Evolutionary conservation across 2,329 filamentous ascomycete species (phyloP).

Genomic region (Parafenestella ontariensis): DNA sequence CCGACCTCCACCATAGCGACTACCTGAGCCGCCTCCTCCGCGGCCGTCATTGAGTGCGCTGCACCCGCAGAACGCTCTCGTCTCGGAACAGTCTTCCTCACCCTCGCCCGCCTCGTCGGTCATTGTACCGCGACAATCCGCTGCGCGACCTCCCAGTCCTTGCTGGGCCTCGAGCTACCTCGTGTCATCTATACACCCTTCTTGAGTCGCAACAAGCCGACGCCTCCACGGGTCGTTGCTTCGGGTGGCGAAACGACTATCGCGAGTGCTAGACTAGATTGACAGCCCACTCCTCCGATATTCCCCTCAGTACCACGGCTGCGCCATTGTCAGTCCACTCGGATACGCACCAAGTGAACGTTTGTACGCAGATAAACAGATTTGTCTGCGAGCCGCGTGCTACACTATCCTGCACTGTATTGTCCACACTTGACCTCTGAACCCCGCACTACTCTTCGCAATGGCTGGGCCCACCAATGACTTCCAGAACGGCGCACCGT

Average conservation of each 20-base stretch:
- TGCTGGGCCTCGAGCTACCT: slow-evolving; percentile 1
- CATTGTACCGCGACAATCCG: slow-evolving; percentile 16
- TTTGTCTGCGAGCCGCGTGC: background rate
- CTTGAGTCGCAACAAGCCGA: slow-evolving; percentile 2
- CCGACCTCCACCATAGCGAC: slow-evolving; percentile 4
- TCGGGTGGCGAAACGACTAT: too few species aligned
- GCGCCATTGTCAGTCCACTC: background rate
- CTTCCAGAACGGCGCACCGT: slow-evolving; percentile 49
- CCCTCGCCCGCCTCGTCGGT: background rate
- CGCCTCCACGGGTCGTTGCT: slow-evolving; percentile 1
- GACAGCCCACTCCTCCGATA: slow-evolving; percentile 8
- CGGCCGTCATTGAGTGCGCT: slow-evolving; percentile 12
- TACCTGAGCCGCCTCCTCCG: slow-evolving; percentile 1
- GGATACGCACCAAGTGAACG: background rate
- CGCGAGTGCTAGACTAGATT: slow-evolving; percentile 14
- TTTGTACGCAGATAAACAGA: background rate
- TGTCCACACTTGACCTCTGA: slow-evolving; percentile 5
- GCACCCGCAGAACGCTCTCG: slow-evolving; percentile 9
- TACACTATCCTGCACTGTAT: background rate
- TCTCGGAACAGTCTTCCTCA: slow-evolving; percentile 3
- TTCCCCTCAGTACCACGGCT: slow-evolving; percentile 2
- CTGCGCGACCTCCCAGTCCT: slow-evolving; percentile 10
- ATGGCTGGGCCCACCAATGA: slow-evolving; percentile 50
- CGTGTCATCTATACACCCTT: slow-evolving; percentile 21
- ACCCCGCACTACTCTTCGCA: slow-evolving; percentile 28